Conservation (phyloP, 169 alveolate species). For the Plasmodium sp. region DNA sequence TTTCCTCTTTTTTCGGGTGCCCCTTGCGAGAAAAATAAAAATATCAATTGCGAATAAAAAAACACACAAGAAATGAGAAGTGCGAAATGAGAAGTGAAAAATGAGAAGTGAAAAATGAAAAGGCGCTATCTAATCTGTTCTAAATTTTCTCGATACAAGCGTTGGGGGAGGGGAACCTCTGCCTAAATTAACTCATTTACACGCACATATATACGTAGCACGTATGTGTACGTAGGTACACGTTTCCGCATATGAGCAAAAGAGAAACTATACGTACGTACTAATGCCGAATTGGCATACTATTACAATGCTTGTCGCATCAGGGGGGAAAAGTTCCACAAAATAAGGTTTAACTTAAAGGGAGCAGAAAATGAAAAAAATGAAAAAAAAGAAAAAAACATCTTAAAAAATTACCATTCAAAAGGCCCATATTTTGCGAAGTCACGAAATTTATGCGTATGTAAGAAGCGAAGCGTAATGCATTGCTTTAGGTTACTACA, state of each 20-base stretch:
- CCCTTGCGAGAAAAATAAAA: neutral
- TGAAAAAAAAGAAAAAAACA: neutral
- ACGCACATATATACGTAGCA: neutral
- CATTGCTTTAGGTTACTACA: neutral
- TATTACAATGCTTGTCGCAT: neutral
- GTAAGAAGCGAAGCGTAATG: neutral
- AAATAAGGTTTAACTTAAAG: neutral
- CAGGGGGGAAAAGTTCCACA: neutral
- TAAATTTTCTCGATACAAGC: neutral
- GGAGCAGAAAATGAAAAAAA: neutral
- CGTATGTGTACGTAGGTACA: constrained; percentile 6
- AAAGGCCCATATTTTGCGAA: neutral
- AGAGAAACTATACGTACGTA: neutral
- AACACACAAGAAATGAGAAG: neutral
- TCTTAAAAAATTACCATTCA: neutral
- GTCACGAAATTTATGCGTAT: neutral
- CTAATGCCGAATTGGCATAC: neutral
- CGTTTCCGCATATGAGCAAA: neutral
- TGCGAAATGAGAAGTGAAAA: neutral
- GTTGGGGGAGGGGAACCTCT: neutral
- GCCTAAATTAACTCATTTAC: neutral
- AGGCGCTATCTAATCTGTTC: neutral
- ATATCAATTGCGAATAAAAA: neutral
- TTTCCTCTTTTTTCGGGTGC: neutral
- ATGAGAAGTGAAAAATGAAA: neutral